Conservation (phyloP, 148 eudicot genomes). For the Beta vulgaris region DNA sequence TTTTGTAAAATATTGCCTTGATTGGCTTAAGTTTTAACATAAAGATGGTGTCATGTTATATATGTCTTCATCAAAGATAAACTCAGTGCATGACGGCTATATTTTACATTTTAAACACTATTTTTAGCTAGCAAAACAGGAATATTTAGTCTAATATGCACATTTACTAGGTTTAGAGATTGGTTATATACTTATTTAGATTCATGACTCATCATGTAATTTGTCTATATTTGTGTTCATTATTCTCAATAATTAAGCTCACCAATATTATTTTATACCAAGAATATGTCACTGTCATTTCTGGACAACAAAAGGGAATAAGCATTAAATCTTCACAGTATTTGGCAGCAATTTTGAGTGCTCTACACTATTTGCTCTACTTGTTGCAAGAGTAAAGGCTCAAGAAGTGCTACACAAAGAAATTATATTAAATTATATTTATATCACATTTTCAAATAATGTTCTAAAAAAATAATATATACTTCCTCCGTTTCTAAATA, state of each 20-base stretch:
- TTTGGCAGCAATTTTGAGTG: conserved; percentile 23
- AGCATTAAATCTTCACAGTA: conserved; percentile 12
- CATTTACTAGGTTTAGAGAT: conserved; percentile 20
- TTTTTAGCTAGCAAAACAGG: conserved; percentile 12
- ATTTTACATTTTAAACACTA: neutral
- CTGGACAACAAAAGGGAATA: conserved; percentile 26
- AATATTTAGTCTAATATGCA: conserved; percentile 2
- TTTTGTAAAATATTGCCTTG: neutral
- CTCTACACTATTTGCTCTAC: conserved; percentile 20
- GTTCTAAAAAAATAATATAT: too few relatives aligned
- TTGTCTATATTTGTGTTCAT: conserved; percentile 4
- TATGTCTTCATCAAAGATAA: conserved; percentile 23
- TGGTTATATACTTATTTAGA: conserved; percentile 13
- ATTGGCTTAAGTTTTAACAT: conserved; percentile 14
- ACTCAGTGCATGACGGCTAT: conserved; percentile 31
- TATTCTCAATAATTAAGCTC: conserved; percentile 21
- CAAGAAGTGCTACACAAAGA: neutral
- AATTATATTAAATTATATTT: neutral
- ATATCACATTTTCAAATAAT: neutral
- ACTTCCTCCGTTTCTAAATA: too few relatives aligned
- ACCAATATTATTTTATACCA: conserved; percentile 13
- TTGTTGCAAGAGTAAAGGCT: neutral
- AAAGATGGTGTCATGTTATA: conserved; percentile 15
- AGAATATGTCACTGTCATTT: conserved; percentile 16
- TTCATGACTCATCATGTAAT: conserved; percentile 27